Conservation (phyloP, 2,329 filamentous ascomycete species). For the Aureobasidium melanogenum region DNA sequence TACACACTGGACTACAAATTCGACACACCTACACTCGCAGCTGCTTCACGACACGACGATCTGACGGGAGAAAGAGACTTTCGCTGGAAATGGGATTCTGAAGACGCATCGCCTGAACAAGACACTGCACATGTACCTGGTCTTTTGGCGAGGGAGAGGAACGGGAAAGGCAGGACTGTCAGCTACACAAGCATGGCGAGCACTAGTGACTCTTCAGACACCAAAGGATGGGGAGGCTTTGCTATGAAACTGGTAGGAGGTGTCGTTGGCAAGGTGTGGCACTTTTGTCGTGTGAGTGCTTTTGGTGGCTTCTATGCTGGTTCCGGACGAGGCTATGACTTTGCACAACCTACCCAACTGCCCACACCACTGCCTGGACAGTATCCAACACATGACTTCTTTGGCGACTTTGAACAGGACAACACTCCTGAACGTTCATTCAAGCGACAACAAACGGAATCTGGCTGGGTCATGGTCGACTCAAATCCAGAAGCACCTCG, state of each 20-base stretch:
- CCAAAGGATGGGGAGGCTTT: conserved; percentile 45
- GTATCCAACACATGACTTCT: conserved; percentile 43
- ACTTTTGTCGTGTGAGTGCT: conserved; percentile 62
- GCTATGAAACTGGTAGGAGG: conserved; percentile 56
- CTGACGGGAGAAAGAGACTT: conserved; percentile 16
- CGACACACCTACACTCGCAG: conserved; percentile 36
- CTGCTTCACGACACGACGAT: conserved; percentile 26
- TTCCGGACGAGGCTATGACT: conserved; percentile 62
- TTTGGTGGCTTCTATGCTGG: conserved; percentile 85
- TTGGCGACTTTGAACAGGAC: conserved; percentile 35
- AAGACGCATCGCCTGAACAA: not conserved
- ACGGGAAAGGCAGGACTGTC: conserved; percentile 19
- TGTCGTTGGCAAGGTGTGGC: conserved; percentile 69
- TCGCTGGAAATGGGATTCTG: conserved; percentile 23
- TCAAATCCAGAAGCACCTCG: conserved; percentile 5
- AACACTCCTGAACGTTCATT: conserved; percentile 34
- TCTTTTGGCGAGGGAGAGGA: conserved; percentile 26
- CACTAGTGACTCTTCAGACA: not conserved
- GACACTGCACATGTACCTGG: conserved; percentile 16
- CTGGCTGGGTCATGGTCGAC: conserved; percentile 41
- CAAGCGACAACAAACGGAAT: conserved; percentile 41
- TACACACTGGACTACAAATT: conserved; percentile 43
- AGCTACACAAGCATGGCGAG: conserved; percentile 13
- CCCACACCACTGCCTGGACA: conserved; percentile 45
- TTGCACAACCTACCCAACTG: conserved; percentile 29